A percentile compares a stretch with the other conserved stretches of the same genome.
These are phyloP conservation scores for Microsporum audouinii DNA, from an alignment of 2,329 filamentous ascomycete genomes.

Conservation along the genomic window DNA sequence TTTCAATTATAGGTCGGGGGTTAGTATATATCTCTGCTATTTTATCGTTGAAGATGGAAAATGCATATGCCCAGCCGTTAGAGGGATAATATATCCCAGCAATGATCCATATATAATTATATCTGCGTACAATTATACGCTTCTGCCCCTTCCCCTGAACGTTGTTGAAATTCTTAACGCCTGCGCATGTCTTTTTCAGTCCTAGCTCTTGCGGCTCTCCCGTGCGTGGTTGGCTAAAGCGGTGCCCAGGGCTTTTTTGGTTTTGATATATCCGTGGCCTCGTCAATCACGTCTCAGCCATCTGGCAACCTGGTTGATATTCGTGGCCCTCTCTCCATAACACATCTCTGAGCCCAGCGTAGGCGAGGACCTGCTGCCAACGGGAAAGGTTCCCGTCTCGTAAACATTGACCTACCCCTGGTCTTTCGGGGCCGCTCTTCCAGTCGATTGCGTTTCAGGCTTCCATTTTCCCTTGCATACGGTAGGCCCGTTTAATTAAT, in stretches of 20 bases:
- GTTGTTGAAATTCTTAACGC: background rate
- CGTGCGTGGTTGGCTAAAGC: background rate
- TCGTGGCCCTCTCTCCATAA: background rate
- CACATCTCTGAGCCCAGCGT: background rate
- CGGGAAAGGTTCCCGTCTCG: background rate
- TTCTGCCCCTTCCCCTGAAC: background rate
- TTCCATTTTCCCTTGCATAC: background rate
- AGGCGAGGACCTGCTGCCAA: background rate
- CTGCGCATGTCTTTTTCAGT: background rate
- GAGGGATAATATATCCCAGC: background rate
- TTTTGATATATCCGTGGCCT: background rate
- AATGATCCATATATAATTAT: background rate
- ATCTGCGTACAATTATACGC: background rate
- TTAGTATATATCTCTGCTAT: background rate
- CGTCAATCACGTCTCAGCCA: background rate
- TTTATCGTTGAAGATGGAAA: background rate
- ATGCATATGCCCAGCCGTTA: background rate
- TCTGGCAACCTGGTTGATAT: background rate
- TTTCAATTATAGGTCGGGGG: background rate
- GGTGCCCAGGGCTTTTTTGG: background rate
- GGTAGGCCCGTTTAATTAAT: background rate
- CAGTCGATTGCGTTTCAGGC: background rate
- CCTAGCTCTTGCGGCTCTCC: constrained; percentile 1
- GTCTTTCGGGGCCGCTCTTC: background rate
- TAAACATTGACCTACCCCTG: background rate